Conservation (phyloP, 495 filamentous ascomycete species). For the Wilcoxina mikolae region DNA sequence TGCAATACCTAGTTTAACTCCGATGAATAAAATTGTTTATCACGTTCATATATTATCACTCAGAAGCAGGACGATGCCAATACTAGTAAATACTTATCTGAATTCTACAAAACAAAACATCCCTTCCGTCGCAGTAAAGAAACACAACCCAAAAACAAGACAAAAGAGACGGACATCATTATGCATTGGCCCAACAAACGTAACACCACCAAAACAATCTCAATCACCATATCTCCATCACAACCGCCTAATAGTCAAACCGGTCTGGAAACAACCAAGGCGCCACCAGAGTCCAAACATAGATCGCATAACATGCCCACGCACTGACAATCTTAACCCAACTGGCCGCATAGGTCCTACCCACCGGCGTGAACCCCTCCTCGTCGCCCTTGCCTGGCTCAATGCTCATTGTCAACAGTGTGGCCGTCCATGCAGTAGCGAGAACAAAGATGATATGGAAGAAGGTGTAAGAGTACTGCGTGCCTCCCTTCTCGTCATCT, state of each 20-base stretch:
- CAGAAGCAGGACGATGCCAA: no score
- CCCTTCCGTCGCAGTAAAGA: no score
- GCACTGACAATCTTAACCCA: conserved; percentile 99
- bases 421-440: conserved; percentile 89
- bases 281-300: conserved; percentile 80
- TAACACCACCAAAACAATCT: not conserved
- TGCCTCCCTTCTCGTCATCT: conserved; percentile 77
- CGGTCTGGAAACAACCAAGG: conserved; percentile 74
- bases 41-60: no score
- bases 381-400: conserved; percentile 43
- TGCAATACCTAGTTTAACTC: no score
- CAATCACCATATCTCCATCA: not conserved
- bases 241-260: conserved; percentile 40
- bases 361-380: conserved; percentile 67
- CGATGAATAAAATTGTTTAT: no score
- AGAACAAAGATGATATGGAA: conserved; percentile 98
- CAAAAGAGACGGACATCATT: not conserved
- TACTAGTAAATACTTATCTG: no score
- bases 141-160: no score
- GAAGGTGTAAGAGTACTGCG: conserved; percentile 89
- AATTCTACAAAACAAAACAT: no score
- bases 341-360: conserved; percentile 89
- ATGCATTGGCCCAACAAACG: not conserved
- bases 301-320: conserved; percentile 93
- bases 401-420: conserved; percentile 73